A percentile compares a stretch with the other conserved stretches of the same genome.
These are phyloP conservation scores for Aphanomyces invadans DNA, from an alignment of 352 stramenopile genomes.

Conservation along the genomic window DNA sequence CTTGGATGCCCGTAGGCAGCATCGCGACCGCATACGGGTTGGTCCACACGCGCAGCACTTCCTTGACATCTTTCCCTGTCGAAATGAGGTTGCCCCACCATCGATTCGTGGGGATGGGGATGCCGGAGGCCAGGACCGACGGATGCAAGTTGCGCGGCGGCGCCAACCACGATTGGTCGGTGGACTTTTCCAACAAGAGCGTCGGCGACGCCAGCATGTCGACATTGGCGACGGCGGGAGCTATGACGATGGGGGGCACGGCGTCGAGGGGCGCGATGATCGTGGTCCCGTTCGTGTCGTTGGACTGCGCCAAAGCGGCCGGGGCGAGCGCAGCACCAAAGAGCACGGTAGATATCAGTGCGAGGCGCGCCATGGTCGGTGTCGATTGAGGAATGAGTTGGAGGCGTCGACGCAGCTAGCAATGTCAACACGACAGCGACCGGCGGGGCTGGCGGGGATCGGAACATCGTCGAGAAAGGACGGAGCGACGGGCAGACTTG, in stretches of 20 bases:
- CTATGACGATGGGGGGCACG: not conserved
- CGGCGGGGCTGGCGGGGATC: too few species aligned
- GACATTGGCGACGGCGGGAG: not conserved
- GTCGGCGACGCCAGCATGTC: not conserved
- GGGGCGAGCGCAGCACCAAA: not conserved
- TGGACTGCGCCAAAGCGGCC: not conserved
- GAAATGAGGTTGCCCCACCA: conserved; percentile 24
- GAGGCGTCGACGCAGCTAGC: not conserved
- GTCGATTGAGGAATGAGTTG: not conserved
- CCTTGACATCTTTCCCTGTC: conserved; percentile 25
- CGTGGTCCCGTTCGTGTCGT: not conserved
- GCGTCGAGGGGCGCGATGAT: not conserved
- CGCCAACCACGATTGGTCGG: conserved; percentile 2
- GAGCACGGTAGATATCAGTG: too few species aligned
- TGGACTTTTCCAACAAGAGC: not conserved
- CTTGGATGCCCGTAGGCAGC: conserved; percentile 40
- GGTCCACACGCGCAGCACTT: conserved; percentile 37
- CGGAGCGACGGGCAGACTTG: too few species aligned
- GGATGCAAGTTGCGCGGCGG: conserved; percentile 10
- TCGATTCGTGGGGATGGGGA: conserved; percentile 23
- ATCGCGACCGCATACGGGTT: conserved; percentile 47
- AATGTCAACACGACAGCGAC: too few species aligned
- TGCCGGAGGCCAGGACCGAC: not conserved
- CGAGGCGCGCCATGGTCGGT: not conserved
- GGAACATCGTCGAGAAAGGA: too few species aligned